Evolutionary conservation across 1,284 basidiomycete species (phyloP).

Genomic region (Papiliotrema fonsecae): DNA sequence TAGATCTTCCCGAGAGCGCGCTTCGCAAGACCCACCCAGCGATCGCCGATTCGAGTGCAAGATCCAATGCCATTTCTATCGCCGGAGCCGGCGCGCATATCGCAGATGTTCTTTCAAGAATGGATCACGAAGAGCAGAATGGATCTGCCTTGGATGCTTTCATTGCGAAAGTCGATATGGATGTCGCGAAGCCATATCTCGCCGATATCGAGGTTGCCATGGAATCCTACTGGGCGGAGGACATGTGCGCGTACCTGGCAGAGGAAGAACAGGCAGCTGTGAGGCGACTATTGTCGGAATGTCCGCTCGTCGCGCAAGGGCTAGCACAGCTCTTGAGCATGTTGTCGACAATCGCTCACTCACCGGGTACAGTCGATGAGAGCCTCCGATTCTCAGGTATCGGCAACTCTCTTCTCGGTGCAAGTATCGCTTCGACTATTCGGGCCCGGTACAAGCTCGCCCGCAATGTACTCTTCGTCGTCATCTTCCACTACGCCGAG

Average conservation of each 20-base stretch:
- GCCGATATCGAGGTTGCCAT: constrained; percentile 8
- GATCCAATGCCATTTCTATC: constrained; percentile 25
- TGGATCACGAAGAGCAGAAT: not conserved
- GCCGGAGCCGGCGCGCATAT: constrained; percentile 21
- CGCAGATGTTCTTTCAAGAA: not conserved
- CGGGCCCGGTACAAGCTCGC: constrained; percentile 38
- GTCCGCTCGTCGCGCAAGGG: constrained; percentile 9
- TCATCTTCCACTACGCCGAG: constrained; percentile 42
- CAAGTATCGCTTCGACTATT: constrained; percentile 27
- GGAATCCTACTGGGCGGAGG: constrained; percentile 22
- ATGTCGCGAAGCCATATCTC: not conserved
- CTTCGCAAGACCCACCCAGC: constrained; percentile 20
- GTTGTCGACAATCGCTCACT: constrained; percentile 10
- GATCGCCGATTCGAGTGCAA: constrained; percentile 22
- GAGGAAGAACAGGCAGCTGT: constrained; percentile 20
- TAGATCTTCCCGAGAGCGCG: constrained; percentile 23
- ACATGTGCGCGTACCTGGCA: constrained; percentile 25
- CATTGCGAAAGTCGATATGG: not conserved
- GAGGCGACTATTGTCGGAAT: constrained; percentile 22
- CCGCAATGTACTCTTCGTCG: constrained; percentile 38
- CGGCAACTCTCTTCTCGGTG: constrained; percentile 38
- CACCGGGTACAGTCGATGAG: not conserved
- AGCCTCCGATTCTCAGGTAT: constrained; percentile 31
- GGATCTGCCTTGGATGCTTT: not conserved
- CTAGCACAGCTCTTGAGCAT: constrained; percentile 27